Evolutionary conservation across 2,329 filamentous ascomycete species (phyloP), one percentile per base, ranked within the genome.

Genomic region (Coleophoma eucalyptorum): DNA sequence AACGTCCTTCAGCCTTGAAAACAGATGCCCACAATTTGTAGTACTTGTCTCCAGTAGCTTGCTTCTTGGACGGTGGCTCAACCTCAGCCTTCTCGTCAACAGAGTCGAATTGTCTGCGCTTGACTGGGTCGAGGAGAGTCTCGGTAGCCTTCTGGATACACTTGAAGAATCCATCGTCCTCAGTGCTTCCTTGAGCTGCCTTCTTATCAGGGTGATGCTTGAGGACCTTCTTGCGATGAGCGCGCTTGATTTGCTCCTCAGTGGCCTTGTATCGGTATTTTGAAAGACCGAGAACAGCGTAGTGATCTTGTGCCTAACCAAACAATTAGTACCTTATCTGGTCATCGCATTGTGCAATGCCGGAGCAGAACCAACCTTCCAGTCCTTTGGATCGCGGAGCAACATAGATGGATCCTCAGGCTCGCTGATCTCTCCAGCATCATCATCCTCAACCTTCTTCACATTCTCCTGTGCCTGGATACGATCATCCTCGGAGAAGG

Each of bases 141-240:
- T 99, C 94, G 63, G 88, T 93, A 51, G 94, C 94, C 74, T 97
- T 97, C 71, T 99, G 95, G 71, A 99, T 99, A 74, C 95, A 99
- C 82, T 99, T 99, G 87, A 99, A 99, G 80, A 99, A 99, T 71
- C 89, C 90, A 72, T 99, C 94, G 72, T 97, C 93, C 65, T 97
- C 92, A 61, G 83, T 81, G 64, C 83, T 81, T 55, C 94, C 94
- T 44, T 86, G 82, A 26, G 94, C 94, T 15, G 95, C 94, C 78
- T 95, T 96, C 86, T 99, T 99, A 72, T 99, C 94, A 55, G 94
- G 94, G 73, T 99, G 94, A 72, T 99, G 94, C 76, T 91, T 93
- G 60, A 99, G 87, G 59, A 99, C 94, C 87, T 99, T 99, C 84
- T 96, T 97, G 77, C 94, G 90, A 78, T 99, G 93, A 61, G 95